Evolutionary conservation across 306 rosid genomes (phyloP).

Genomic region (Elaeagnus macrophylla): DNA sequence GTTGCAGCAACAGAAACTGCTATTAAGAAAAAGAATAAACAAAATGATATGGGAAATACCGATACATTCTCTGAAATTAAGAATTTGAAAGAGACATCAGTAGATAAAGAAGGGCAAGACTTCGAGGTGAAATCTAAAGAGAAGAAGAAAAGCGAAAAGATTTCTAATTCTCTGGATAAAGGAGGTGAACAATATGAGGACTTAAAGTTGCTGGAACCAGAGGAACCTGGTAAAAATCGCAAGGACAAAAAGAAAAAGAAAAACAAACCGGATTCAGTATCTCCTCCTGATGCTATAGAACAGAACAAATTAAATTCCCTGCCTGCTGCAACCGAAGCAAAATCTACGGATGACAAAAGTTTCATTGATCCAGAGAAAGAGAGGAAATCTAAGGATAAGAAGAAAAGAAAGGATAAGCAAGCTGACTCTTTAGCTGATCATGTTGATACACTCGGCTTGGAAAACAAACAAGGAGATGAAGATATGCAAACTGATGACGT

Average conservation of each 20-base stretch:
- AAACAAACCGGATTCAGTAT: constrained; percentile 36
- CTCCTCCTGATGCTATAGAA: constrained; percentile 21
- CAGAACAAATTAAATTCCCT: constrained; percentile 18
- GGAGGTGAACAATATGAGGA: constrained; percentile 1
- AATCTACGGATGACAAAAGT: constrained; percentile 26
- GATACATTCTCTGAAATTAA: background rate
- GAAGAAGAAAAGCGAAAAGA: constrained; percentile 16
- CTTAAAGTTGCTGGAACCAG: constrained; percentile 12
- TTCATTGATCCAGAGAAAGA: constrained; percentile 23
- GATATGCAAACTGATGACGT: constrained; percentile 9
- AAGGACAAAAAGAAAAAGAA: constrained; percentile 55
- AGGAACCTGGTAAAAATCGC: constrained; percentile 24
- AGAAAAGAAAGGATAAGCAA: constrained; percentile 38
- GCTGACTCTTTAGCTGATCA: constrained; percentile 18
- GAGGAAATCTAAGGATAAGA: constrained; percentile 50
- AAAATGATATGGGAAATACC: background rate
- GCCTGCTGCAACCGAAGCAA: constrained; percentile 21
- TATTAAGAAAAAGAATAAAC: constrained; percentile 15
- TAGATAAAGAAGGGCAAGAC: background rate
- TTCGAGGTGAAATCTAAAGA: constrained; percentile 12
- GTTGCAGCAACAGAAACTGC: constrained; percentile 4
- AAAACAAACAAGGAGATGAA: constrained; percentile 6
- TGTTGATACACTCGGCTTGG: constrained; percentile 13
- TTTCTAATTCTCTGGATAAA: constrained; percentile 11
- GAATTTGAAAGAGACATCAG: constrained; percentile 6